phyloP scores from a whole-genome alignment of 2,329 filamentous ascomycete genomes.

The Alternaria gaisen region DNA sequence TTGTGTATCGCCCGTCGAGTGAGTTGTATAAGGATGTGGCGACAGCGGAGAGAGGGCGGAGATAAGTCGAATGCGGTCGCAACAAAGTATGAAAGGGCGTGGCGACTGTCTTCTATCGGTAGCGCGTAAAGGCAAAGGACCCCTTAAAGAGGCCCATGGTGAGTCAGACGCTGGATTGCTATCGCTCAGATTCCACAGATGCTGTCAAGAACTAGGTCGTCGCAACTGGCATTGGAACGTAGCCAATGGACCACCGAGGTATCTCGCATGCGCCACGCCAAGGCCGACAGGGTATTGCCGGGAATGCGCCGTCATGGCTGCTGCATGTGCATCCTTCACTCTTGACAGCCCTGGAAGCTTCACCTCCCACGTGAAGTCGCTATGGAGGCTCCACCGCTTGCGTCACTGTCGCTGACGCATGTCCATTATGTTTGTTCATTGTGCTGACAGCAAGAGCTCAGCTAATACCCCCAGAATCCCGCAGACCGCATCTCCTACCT shows the following conservation, averaged over 20 bases:
- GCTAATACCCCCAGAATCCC: constrained; percentile 73
- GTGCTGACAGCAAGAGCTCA: constrained; percentile 10
- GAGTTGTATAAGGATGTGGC: neutral
- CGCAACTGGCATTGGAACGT: neutral
- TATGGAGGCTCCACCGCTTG: constrained; percentile 69
- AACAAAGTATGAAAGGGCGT: constrained; percentile 24
- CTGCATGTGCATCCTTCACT: constrained; percentile 11
- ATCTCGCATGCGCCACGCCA: constrained; percentile 11
- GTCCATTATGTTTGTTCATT: constrained; percentile 83
- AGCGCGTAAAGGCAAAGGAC: constrained; percentile 19
- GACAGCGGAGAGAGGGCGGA: constrained; percentile 22
- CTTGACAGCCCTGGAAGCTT: constrained; percentile 9
- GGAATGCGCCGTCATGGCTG: constrained; percentile 7
- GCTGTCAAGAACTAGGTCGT: neutral
- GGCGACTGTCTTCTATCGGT: constrained; percentile 20
- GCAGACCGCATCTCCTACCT: constrained; percentile 82
- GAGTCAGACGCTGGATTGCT: constrained; percentile 12
- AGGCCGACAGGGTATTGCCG: constrained; percentile 13
- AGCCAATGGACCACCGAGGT: neutral
- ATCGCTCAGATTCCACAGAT: neutral
- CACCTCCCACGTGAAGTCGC: constrained; percentile 12
- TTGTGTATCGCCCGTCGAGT: neutral
- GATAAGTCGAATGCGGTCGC: constrained; percentile 14
- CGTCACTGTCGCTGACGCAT: constrained; percentile 92
- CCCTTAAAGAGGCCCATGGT: constrained; percentile 27